phyloP scores from a whole-genome alignment of 805 yeast species.

The Millerozyma miso region DNA sequence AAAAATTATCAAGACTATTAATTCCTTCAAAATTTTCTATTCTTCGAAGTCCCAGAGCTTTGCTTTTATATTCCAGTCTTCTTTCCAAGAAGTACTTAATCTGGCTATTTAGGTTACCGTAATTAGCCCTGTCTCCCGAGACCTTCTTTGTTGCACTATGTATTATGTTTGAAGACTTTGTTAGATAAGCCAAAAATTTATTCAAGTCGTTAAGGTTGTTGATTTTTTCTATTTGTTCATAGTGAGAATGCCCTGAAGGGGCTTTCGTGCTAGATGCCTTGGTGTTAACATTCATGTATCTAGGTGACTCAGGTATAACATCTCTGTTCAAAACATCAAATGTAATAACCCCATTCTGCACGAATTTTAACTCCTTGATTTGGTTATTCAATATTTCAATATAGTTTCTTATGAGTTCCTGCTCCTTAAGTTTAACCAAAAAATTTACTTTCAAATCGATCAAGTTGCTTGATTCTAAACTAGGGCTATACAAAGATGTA shows the following conservation, averaged over 20 bases:
- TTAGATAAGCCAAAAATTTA: conserved; percentile 33
- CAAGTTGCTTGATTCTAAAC: conserved; percentile 10
- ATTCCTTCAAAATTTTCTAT: conserved; percentile 1
- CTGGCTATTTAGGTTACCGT: conserved; percentile 18
- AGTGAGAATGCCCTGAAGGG: neutral
- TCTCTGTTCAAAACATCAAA: conserved; percentile 34
- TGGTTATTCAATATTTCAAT: conserved; percentile 40
- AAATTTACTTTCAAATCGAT: conserved; percentile 27
- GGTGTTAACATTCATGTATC: neutral
- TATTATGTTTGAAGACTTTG: conserved; percentile 34
- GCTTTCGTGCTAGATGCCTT: neutral
- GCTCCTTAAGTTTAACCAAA: conserved; percentile 37
- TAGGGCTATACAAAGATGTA: neutral
- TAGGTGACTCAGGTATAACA: conserved; percentile 1
- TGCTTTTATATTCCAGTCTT: conserved; percentile 14
- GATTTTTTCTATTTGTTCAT: conserved; percentile 36
- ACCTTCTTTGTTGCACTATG: conserved; percentile 35
- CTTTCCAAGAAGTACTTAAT: conserved; percentile 18
- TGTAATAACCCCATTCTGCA: conserved; percentile 41
- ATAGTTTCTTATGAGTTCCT: conserved; percentile 38
- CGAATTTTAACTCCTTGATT: conserved; percentile 39
- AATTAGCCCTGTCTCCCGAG: conserved; percentile 7
- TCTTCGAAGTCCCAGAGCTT: conserved; percentile 7
- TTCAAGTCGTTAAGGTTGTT: conserved; percentile 38
- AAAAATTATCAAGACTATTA: neutral